Evolutionary conservation across 306 rosid species (phyloP).

Genomic region (Styphnolobium japonicum): DNA sequence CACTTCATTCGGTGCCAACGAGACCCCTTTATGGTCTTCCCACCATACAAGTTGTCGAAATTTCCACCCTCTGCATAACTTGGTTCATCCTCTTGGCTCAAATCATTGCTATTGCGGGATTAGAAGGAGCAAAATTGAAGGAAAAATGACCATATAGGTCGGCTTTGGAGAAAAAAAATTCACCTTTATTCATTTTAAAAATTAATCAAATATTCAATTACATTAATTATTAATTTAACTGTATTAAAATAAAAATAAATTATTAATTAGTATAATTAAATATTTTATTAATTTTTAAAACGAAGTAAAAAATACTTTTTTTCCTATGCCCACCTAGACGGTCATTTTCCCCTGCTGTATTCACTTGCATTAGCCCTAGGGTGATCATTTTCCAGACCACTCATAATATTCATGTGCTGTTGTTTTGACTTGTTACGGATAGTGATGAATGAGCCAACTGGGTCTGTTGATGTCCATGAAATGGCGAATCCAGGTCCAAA

Average conservation of each 20-base stretch:
- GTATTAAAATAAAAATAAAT: too few species aligned
- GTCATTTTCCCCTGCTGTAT: too few species aligned
- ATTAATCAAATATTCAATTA: too few species aligned
- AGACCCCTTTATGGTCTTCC: conserved; percentile 61
- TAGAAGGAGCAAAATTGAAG: conserved; percentile 29
- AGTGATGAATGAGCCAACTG: conserved; percentile 52
- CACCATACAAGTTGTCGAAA: conserved; percentile 53
- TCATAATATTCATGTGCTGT: conserved; percentile 55
- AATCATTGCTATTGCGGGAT: conserved; percentile 38
- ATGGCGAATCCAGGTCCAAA: conserved; percentile 61
- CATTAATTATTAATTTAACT: too few species aligned
- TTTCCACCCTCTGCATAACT: conserved; percentile 65
- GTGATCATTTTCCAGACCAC: conserved; percentile 52
- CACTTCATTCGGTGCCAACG: conserved; percentile 98
- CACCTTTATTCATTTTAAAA: too few species aligned
- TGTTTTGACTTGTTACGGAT: conserved; percentile 43
- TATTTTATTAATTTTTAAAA: too few species aligned
- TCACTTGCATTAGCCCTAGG: conserved; percentile 52
- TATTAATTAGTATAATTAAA: too few species aligned
- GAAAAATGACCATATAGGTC: too few species aligned
- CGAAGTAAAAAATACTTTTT: too few species aligned
- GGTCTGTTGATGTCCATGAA: conserved; percentile 54
- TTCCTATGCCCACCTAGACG: too few species aligned
- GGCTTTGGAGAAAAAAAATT: too few species aligned
- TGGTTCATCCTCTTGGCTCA: conserved; percentile 82